Evolutionary conservation across 805 yeast species (phyloP).

Genomic region (Ogataea saltuana): DNA sequence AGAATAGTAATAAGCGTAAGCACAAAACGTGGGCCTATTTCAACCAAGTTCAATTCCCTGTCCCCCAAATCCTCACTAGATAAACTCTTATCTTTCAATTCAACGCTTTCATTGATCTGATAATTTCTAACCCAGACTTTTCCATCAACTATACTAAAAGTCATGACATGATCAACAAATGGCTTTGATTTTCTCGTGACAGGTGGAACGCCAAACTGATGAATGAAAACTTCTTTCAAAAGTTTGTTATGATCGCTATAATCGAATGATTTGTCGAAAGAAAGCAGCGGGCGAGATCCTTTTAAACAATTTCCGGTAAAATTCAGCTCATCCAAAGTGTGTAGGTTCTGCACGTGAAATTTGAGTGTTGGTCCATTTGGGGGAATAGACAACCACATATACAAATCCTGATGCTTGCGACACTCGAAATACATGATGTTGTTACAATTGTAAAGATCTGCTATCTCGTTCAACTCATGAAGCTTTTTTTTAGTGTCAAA

Average conservation of each 20-base stretch:
- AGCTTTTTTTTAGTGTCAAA: slow-evolving; percentile 90
- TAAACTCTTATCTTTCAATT: slow-evolving; percentile 39
- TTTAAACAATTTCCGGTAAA: slow-evolving; percentile 95
- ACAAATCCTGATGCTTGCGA: slow-evolving; percentile 93
- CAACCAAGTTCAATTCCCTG: slow-evolving; percentile 76
- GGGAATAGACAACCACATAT: slow-evolving; percentile 92
- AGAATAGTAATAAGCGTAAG: slow-evolving; percentile 86
- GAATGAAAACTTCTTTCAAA: slow-evolving; percentile 80
- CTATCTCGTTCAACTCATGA: slow-evolving; percentile 88
- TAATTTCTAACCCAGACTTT: slow-evolving; percentile 95
- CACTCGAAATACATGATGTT: slow-evolving; percentile 92
- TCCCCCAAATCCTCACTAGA: slow-evolving; percentile 27
- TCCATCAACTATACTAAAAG: slow-evolving; percentile 88
- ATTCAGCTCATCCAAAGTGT: slow-evolving; percentile 92
- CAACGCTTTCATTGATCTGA: slow-evolving; percentile 68
- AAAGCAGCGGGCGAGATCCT: slow-evolving; percentile 91
- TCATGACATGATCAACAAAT: slow-evolving; percentile 91
- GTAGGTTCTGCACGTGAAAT: slow-evolving; percentile 91
- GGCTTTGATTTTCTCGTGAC: slow-evolving; percentile 90
- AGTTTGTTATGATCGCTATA: slow-evolving; percentile 65
- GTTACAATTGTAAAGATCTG: slow-evolving; percentile 96
- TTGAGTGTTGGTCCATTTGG: slow-evolving; percentile 98
- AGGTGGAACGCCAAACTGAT: slow-evolving; percentile 94
- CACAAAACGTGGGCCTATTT: slow-evolving; percentile 96
- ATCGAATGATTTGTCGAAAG: slow-evolving; percentile 82